Evolutionary conservation across 2,329 filamentous ascomycete genomes (phyloP), one percentile per base, ranked within the genome.

Genomic region (Microdochium paspali): DNA sequence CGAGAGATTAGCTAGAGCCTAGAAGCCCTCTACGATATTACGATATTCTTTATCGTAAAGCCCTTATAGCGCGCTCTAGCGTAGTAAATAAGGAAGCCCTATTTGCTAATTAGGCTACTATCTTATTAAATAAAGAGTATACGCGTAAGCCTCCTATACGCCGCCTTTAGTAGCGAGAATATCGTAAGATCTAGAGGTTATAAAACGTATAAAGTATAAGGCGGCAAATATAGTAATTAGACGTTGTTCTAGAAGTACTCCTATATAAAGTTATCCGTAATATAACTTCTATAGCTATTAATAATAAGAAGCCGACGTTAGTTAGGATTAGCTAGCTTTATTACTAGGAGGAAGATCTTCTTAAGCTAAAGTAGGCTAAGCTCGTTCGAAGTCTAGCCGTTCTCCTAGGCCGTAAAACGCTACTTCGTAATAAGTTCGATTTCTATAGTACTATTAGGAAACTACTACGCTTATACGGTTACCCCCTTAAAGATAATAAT

Each of bases 401-500:
- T 58, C 4, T 48, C 47, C 20, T 50, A 52, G 20, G 47, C 45
- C 7, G 45, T 51, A 49, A 55, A 59, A n/a, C 26, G 20, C 51
- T 47, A 58, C 28, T 46, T n/a, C 15, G 12, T n/a, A 18, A 48
- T 44, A 32, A 48, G 50, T n/a, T 24, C 43, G 2, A 48, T 26
- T n/a, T 54, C 44, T 4, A 24, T 4, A 7, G 26, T 28, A 28
- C 13, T 28, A 13, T 28, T 28, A 24, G 42, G 47, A 49, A 57
- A 58, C 51, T 42, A 57, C 24, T 51, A 42, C 7, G 50, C 24
- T 49, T 56, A 32, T 4, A 59, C 46, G n/a, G 12, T 46, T 45
- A 51, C 46, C 1, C 51, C 51, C 43, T 55, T 56, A 44, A 55
- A 59, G 26, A 59, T 57, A 31, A 59, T 50, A 12, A 58, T 46